phyloP scores from a whole-genome alignment of 2,329 filamentous ascomycete genomes.

The Parastagonospora nodorum region DNA sequence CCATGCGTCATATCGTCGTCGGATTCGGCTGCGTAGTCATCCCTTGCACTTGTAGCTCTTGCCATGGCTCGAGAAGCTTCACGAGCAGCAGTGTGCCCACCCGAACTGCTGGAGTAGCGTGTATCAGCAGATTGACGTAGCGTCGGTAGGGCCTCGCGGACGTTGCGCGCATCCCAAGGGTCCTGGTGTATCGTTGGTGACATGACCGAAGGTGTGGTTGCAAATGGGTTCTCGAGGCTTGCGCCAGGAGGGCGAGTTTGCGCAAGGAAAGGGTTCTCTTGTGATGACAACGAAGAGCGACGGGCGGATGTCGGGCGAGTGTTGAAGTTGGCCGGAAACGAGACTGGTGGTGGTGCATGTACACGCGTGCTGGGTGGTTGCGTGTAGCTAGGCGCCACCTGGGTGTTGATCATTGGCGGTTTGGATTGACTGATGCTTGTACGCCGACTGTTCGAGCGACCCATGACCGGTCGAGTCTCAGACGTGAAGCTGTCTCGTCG shows the following conservation, averaged over 20 bases:
- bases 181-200: constrained; percentile 14
- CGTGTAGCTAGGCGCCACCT: constrained; percentile 17
- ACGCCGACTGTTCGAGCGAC: constrained; percentile 24
- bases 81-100: too few species aligned
- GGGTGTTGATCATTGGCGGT: constrained; percentile 20
- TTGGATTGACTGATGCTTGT: constrained; percentile 29
- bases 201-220: constrained; percentile 1
- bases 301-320: constrained; percentile 26
- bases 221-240: constrained; percentile 19
- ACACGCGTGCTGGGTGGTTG: constrained; percentile 23
- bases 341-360: constrained; percentile 22
- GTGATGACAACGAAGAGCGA: constrained; percentile 19
- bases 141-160: constrained; percentile 24
- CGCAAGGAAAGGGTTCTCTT: constrained; percentile 26
- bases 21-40: constrained; percentile 18
- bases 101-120: constrained; percentile 6
- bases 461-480: constrained; percentile 13
- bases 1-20: constrained; percentile 5
- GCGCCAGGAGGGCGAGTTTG: constrained; percentile 10
- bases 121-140: constrained; percentile 7
- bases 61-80: constrained; percentile 25
- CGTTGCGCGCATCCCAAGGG: constrained; percentile 31
- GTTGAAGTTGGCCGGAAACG: constrained; percentile 21
- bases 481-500: constrained; percentile 28
- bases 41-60: constrained; percentile 13